Conservation (phyloP, 805 yeast genomes). For the Isabelozyma rhagii region DNA sequence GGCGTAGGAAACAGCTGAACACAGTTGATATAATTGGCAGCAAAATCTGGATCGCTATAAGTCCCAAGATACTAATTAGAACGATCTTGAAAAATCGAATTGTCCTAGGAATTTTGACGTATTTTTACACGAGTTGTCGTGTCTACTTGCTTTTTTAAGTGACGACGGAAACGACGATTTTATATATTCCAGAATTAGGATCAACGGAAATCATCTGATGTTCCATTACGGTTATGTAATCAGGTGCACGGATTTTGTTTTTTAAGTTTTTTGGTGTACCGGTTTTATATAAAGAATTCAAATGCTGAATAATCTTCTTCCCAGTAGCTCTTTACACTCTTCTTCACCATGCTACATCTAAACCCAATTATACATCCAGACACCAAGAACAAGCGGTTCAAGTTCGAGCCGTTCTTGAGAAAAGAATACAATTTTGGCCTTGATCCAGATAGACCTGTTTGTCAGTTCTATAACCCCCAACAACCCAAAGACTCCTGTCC, state of each 20-base stretch:
- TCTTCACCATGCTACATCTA: conserved; percentile 29
- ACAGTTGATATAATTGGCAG: neutral
- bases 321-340: neutral
- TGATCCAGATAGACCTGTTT: conserved; percentile 86
- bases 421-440: conserved; percentile 78
- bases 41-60: neutral
- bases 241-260: neutral
- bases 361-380: conserved; percentile 41
- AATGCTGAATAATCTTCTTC: neutral
- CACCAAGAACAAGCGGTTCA: conserved; percentile 38
- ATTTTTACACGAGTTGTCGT: neutral
- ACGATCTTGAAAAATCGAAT: neutral
- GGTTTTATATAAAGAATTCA: neutral
- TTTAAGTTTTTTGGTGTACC: neutral
- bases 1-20: neutral
- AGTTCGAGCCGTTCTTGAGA: conserved; percentile 80
- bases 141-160: too few species aligned
- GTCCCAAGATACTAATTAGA: neutral
- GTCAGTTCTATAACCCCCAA: conserved; percentile 60
- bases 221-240: neutral
- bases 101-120: neutral
- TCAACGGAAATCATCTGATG: neutral
- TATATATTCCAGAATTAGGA: neutral
- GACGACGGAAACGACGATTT: neutral
- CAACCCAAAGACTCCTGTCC: conserved; percentile 71